Base-by-base conservation (phyloP, 805 yeast genomes). In the Pachysolen tannophilus region DNA sequence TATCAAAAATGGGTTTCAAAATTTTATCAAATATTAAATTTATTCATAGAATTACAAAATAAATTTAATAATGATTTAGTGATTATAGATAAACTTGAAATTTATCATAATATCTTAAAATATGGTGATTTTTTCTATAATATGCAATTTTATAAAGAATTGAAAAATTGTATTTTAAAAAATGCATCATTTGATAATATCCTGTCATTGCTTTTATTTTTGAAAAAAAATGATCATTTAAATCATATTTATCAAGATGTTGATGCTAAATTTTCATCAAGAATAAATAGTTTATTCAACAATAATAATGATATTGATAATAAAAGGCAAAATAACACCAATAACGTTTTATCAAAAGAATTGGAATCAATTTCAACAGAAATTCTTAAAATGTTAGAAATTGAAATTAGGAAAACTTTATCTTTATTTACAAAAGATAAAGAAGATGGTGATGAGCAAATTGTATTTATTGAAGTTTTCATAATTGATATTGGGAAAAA, bases 391-490 rank as follows among this genome's bases (percentile, higher is more conserved):
- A 11, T 33, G n/a, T 8, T 37, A 7, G 40, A 37, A 10, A 3
- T 11, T 2, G 18, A 33, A 13, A 25, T 30, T 16, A 20, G 18
- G 10, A 11, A 5, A 2, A 28, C 33, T 26, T 20, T 37, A 21
- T 26, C 15, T 2, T n/a, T n/a, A n/a, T n/a, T n/a, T n/a, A n/a
- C n/a, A n/a, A n/a, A n/a, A n/a, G 28, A 28, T 4, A 33, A 28
- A 19, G 17, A 29, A 13, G 28, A 32, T 14, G 26, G 13, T 5
- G 13, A 7, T 5, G 10, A 11, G 8, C 5, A 43, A 25, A 53
- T 47, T 19, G 48, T 58, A 8, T 61, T 67, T 37, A 48, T 58
- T 39, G 78, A 72, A 35, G 55, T 66, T 3, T 61, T 67, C 36
- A 57, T 65, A n/a, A 49, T 64, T 4, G 53, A 63, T 32, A 50